Base-by-base conservation (phyloP, 1,284 basidiomycete genomes). In the Rhodotorula sp. region DNA sequence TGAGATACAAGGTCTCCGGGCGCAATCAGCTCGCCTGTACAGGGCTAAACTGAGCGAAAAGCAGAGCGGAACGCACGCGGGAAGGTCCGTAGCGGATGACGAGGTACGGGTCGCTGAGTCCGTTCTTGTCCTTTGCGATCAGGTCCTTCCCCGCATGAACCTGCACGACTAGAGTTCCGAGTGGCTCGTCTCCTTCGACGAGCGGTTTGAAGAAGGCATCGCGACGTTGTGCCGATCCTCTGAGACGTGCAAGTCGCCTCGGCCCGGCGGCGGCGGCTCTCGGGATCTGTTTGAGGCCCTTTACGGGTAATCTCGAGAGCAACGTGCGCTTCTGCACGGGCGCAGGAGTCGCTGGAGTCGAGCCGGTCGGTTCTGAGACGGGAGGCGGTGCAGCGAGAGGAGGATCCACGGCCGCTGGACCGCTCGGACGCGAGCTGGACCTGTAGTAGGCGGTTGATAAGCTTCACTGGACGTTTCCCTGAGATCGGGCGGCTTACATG, bases 111-210 rank as follows among this genome's bases (percentile, higher is more conserved):
- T 81, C 80, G 17, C 70, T 75, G 42, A 75, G 58, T 42, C 84
- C 84, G 60, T 82, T 82, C 26, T 83, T 77, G 77, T 85, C 85
- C 77, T 83, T 84, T 7, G 82, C 81, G 20, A 82, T 78, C 45
- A 85, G 78, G 18, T 79, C 78, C n/a, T 80, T 74, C 2, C 82
- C 83, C 1, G 80, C 78, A 24, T 83, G 78, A 6, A 85, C 79
- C n/a, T 80, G 76, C 14, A 83, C 80, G 49, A 81, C 78, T 20
- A 83, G 74, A 58, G 76, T 75, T 0, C 79, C 82, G 6, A 81
- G 79, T 0, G 82, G 81, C 55, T 56, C 37, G 26, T 67, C 69
- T 4, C 79, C 77, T 62, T 83, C 54, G 12, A 14, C 44, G 46
- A 69, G 64, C 53, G 70, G 70, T 8, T 67, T 42, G 55, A 69